phyloP scores from a whole-genome alignment of 768 basidiomycete species.

The Auricularia heimuer region DNA sequence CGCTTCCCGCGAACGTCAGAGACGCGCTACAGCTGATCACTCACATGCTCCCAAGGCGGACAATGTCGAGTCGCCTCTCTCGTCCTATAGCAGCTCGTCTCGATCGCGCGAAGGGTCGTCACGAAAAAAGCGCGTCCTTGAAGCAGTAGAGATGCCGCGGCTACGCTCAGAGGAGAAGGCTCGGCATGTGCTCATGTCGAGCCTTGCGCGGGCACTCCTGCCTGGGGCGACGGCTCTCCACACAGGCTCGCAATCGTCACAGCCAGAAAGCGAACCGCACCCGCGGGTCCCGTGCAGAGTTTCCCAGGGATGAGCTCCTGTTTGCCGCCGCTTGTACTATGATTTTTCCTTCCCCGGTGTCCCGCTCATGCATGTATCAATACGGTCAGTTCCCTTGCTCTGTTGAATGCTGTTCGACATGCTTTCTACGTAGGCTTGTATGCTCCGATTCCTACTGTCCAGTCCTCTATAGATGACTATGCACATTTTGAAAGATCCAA shows the following conservation, averaged over 20 bases:
- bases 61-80: background rate
- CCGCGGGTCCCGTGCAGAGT: background rate
- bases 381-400: too few relatives aligned
- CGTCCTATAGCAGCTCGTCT: background rate
- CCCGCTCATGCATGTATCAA: background rate
- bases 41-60: background rate
- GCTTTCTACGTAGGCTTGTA: too few relatives aligned
- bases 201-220: background rate
- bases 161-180: background rate
- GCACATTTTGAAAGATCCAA: too few relatives aligned
- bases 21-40: background rate
- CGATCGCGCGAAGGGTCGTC: background rate
- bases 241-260: background rate
- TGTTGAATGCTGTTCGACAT: too few relatives aligned
- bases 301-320: background rate
- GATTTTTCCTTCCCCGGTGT: background rate
- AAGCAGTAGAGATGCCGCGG: background rate
- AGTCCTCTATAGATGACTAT: too few relatives aligned
- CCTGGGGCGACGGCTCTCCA: background rate
- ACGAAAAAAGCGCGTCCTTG: background rate
- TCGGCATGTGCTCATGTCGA: background rate
- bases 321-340: background rate
- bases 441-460: too few relatives aligned
- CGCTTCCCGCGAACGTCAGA: background rate
- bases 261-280: background rate